phyloP scores from a whole-genome alignment of 2,329 filamentous ascomycete genomes.

The Ceratocystis diversiconidia region DNA sequence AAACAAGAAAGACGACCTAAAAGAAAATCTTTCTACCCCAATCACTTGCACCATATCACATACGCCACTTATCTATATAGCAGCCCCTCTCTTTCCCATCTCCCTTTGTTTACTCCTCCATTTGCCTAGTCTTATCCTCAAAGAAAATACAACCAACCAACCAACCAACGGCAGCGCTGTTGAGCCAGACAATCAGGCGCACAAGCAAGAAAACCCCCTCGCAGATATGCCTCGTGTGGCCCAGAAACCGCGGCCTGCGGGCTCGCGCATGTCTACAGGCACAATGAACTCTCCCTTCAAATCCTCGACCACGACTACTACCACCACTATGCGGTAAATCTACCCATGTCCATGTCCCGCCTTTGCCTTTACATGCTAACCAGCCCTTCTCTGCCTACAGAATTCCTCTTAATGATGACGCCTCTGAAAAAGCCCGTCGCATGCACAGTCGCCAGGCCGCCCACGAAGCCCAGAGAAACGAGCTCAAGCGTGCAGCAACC shows the following conservation, averaged over 20 bases:
- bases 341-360: background rate
- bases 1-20: too few species aligned
- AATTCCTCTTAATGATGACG: constrained; percentile 93
- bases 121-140: too few species aligned
- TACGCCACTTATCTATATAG: too few species aligned
- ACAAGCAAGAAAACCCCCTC: constrained; percentile 19
- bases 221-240: constrained; percentile 42
- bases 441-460: constrained; percentile 76
- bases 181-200: background rate
- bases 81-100: too few species aligned
- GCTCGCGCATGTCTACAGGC: constrained; percentile 33
- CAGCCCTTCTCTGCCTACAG: background rate
- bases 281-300: constrained; percentile 41
- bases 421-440: constrained; percentile 75
- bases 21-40: too few species aligned
- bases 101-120: too few species aligned
- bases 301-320: constrained; percentile 29
- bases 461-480: constrained; percentile 82
- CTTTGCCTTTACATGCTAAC: background rate
- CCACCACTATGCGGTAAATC: constrained; percentile 24
- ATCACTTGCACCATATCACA: too few species aligned
- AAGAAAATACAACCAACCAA: too few species aligned
- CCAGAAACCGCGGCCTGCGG: constrained; percentile 38
- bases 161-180: too few species aligned
- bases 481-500: constrained; percentile 62